Base-by-base conservation (phyloP, 2,329 filamentous ascomycete genomes). In the Diaporthe humulicola region DNA sequence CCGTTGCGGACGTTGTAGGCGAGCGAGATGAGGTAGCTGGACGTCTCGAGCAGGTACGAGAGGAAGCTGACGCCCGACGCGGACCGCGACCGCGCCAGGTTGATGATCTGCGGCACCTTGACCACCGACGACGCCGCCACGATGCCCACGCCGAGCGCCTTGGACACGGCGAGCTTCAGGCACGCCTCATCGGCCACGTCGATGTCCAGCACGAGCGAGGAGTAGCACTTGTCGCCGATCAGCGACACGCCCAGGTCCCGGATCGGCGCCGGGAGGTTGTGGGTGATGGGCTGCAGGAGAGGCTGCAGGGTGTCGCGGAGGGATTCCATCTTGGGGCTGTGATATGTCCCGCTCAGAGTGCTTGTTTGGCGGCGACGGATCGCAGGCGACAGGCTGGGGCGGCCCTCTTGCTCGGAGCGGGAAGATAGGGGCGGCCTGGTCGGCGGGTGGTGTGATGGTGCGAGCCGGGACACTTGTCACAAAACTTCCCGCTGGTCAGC, bases 71-170 rank as follows among this genome's bases (percentile, higher is more conserved):
- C 90, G 79, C 97, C 97, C 58, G 91, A 90, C 38, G 95, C 92
- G 67, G 95, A 98, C 80, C 92, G 90, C 64, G 95, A 95, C 81
- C 89, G 89, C 81, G 97, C 85, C 70, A 99, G 92, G 88, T 99
- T 99, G 84, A 98, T 85, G 82, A 99, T 96, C 88, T 99, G 97
- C 0, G 97, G 97, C 36, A 99, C 92, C 87, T 99, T 99, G 87
- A 99, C 96, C 80, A 98, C 92, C 72, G 94, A 93, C 38, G 94
- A 96, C 71, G 95, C 95, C 78, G 90, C 93, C 82, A 99, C 95
- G 85, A 99, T 99, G 83, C 93, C 97, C 79, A 98, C 93, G 74
- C 97, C 96, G 22, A 99, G 92, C 4, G 90, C 95, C 87, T 99
- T 99, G 81, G 94, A 97, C 81, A 98, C 90, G 79, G 92, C 96